Evolutionary conservation across 2,329 filamentous ascomycete species (phyloP).

Genomic region (Fusarium denticulatum): DNA sequence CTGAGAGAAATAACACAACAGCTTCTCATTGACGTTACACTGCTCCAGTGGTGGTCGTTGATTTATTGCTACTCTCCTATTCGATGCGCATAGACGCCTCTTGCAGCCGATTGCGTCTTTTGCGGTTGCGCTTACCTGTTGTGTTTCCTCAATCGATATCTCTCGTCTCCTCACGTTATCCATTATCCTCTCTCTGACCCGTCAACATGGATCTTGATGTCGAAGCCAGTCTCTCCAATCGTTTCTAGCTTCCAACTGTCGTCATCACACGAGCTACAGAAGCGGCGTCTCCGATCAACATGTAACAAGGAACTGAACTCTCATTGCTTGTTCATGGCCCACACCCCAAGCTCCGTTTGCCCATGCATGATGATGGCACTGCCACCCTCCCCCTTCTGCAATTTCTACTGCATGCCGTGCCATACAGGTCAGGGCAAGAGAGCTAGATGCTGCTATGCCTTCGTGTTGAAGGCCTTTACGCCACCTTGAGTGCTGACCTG

Average conservation of each 20-base stretch:
- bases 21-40: neutral
- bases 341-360: conserved; percentile 33
- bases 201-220: neutral
- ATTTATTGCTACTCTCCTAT: conserved; percentile 5
- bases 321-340: conserved; percentile 16
- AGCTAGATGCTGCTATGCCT: neutral
- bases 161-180: conserved; percentile 17
- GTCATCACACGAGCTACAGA: neutral
- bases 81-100: neutral
- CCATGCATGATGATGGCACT: conserved; percentile 34
- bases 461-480: neutral
- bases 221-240: neutral
- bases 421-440: conserved; percentile 3
- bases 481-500: neutral
- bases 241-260: neutral
- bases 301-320: conserved; percentile 1
- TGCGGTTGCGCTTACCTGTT: neutral
- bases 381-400: conserved; percentile 33
- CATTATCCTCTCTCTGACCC: neutral
- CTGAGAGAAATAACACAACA: conserved; percentile 13
- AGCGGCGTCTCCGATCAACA: neutral
- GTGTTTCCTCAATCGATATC: conserved; percentile 7
- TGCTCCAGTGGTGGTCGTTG: neutral
- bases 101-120: conserved; percentile 6
- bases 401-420: conserved; percentile 12